Evolutionary conservation across 1,284 basidiomycete genomes (phyloP).

Genomic region (Papiliotrema nemorosa): DNA sequence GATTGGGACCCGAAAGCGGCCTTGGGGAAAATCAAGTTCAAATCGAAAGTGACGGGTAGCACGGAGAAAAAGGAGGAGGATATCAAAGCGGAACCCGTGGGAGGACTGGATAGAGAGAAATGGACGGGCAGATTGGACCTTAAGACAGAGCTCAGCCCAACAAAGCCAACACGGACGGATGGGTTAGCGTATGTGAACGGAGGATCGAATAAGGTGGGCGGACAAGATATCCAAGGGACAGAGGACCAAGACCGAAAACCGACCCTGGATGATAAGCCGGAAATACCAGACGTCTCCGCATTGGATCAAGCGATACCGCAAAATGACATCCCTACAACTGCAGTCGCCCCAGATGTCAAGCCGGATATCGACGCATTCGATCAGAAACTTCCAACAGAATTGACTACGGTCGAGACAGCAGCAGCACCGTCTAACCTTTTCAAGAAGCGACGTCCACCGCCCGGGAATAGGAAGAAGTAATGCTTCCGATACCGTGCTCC

Average conservation of each 20-base stretch:
- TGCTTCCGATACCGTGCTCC: slow-evolving; percentile 1
- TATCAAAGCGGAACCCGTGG: slow-evolving; percentile 9
- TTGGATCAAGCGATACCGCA: neutral
- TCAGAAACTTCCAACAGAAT: neutral
- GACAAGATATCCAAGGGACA: neutral
- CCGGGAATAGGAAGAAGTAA: slow-evolving; percentile 37
- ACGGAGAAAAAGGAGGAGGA: slow-evolving; percentile 7
- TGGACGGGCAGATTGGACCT: slow-evolving; percentile 27
- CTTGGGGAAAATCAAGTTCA: slow-evolving; percentile 31
- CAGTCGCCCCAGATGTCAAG: slow-evolving; percentile 14
- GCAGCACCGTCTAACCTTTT: slow-evolving; percentile 32
- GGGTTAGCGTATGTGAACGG: slow-evolving; percentile 16
- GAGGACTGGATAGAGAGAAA: slow-evolving; percentile 18
- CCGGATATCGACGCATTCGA: slow-evolving; percentile 4
- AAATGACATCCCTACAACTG: slow-evolving; percentile 1
- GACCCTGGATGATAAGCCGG: slow-evolving; percentile 6
- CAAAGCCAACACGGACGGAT: slow-evolving; percentile 5
- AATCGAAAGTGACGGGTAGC: slow-evolving; percentile 27
- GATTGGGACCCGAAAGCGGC: slow-evolving; percentile 35
- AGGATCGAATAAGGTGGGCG: slow-evolving; percentile 19
- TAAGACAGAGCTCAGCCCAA: slow-evolving; percentile 3
- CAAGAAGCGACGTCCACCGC: slow-evolving; percentile 49
- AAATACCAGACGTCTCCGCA: slow-evolving; percentile 3
- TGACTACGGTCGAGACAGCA: slow-evolving; percentile 3
- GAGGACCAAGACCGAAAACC: neutral